These are phyloP conservation scores for Paramecium biaurelia DNA, from an alignment of 73 alveolate species.

Conservation along the genomic window DNA sequence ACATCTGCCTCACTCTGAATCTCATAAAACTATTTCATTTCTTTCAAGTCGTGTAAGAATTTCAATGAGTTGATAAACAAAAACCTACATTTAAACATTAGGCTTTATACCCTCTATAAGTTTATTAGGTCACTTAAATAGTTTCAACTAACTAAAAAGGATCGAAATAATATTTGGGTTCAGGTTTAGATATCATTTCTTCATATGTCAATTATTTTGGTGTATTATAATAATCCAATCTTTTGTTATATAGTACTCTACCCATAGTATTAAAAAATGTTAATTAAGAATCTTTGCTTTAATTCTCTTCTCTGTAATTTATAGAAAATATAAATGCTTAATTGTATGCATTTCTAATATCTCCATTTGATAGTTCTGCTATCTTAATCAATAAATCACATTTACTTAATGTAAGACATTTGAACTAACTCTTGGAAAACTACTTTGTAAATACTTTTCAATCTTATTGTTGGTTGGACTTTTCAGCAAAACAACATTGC, in stretches of 20 bases:
- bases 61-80: conserved; percentile 5
- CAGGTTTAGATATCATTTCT: not conserved
- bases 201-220: not conserved
- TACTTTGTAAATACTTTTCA: not conserved
- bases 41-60: not conserved
- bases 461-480: not conserved
- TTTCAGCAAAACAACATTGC: not conserved
- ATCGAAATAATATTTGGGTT: not conserved
- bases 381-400: not conserved
- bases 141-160: not conserved
- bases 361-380: conserved; percentile 7
- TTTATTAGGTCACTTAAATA: not conserved
- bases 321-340: not conserved
- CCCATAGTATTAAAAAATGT: not conserved
- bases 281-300: not conserved
- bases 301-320: not conserved
- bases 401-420: not conserved
- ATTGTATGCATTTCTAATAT: not conserved
- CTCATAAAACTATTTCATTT: not conserved
- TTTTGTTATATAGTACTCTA: conserved; percentile 1
- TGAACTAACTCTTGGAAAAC: not conserved
- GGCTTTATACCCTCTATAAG: not conserved
- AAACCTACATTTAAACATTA: not conserved
- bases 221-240: not conserved
- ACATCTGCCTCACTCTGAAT: not conserved